These are phyloP conservation scores for Micromonas commoda DNA, from an alignment of 139 green algal species.

Conservation along the genomic window DNA sequence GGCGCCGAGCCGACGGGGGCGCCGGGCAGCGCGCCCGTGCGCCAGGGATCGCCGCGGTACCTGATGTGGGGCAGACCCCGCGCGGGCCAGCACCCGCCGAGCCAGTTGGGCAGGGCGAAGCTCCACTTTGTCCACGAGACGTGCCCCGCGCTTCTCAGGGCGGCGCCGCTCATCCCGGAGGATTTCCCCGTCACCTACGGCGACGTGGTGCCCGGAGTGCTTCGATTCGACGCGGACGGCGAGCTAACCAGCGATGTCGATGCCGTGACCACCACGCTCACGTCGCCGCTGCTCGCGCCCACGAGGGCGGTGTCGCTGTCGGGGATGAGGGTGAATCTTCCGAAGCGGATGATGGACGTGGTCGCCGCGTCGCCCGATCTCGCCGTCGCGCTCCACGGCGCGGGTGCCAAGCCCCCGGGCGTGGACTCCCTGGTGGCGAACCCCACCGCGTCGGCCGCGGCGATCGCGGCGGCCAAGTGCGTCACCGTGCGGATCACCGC, in stretches of 20 bases:
- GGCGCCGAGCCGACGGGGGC: neutral
- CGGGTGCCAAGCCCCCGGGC: neutral
- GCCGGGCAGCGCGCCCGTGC: neutral
- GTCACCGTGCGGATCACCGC: constrained; percentile 36
- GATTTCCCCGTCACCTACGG: constrained; percentile 55
- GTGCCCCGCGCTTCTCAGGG: constrained; percentile 46
- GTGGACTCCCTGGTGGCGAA: neutral
- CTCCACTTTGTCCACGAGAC: constrained; percentile 43
- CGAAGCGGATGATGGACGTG: neutral
- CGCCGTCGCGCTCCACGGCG: constrained; percentile 38
- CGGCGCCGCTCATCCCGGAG: constrained; percentile 46
- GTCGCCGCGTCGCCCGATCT: constrained; percentile 17
- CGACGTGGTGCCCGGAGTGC: constrained; percentile 41
- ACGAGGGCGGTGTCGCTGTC: constrained; percentile 10
- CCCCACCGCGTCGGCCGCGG: neutral
- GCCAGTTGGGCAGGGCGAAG: constrained; percentile 23
- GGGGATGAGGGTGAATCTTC: constrained; percentile 38
- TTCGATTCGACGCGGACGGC: constrained; percentile 37
- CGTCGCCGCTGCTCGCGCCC: constrained; percentile 46
- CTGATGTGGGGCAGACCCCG: constrained; percentile 40
- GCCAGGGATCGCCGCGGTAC: constrained; percentile 51
- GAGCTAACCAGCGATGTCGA: constrained; percentile 33
- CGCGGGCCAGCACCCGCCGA: constrained; percentile 17
- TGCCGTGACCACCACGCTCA: constrained; percentile 46
- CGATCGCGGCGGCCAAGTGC: neutral